phyloP scores from a whole-genome alignment of 2,329 filamentous ascomycete genomes.

The Alternaria sp. region DNA sequence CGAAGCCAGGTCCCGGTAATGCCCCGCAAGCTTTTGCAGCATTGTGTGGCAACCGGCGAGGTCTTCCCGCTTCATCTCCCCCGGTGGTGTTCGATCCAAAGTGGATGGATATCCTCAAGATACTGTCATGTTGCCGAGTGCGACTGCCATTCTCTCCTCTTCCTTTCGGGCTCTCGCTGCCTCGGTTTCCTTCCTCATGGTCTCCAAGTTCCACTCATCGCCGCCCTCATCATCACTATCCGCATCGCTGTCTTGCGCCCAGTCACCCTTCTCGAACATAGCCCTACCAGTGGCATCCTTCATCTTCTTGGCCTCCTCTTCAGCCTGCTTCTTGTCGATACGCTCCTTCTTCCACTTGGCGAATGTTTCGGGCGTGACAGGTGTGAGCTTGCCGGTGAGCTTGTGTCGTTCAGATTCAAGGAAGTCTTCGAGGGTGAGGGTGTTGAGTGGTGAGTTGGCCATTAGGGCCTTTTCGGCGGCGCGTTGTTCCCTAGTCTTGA shows the following conservation, averaged over 20 bases:
- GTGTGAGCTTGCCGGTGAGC: slow-evolving; percentile 86
- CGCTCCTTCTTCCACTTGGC: slow-evolving; percentile 97
- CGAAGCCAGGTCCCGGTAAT: slow-evolving; percentile 9
- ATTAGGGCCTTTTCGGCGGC: slow-evolving; percentile 93
- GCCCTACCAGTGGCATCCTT: slow-evolving; percentile 96
- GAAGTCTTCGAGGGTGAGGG: slow-evolving; percentile 95
- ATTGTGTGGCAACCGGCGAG: slow-evolving; percentile 30
- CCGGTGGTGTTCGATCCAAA: neutral
- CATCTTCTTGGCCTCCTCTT: slow-evolving; percentile 85
- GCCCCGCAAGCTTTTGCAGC: slow-evolving; percentile 44
- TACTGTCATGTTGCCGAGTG: slow-evolving; percentile 24
- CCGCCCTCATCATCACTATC: slow-evolving; percentile 63
- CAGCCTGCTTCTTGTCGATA: slow-evolving; percentile 92
- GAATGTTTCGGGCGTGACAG: slow-evolving; percentile 90
- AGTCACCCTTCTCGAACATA: slow-evolving; percentile 96
- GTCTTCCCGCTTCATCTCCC: slow-evolving; percentile 8
- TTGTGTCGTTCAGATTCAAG: slow-evolving; percentile 96
- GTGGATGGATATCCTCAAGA: slow-evolving; percentile 18
- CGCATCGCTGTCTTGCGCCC: slow-evolving; percentile 70
- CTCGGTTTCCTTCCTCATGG: slow-evolving; percentile 84
- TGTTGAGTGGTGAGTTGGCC: slow-evolving; percentile 94
- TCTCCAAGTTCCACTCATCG: slow-evolving; percentile 78
- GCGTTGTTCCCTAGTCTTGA: slow-evolving; percentile 97
- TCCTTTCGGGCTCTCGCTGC: slow-evolving; percentile 75
- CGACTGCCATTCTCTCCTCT: slow-evolving; percentile 65